These are phyloP conservation scores for Apiospora phragmitis DNA, from an alignment of 2,329 filamentous ascomycete species.

Conservation along the genomic window DNA sequence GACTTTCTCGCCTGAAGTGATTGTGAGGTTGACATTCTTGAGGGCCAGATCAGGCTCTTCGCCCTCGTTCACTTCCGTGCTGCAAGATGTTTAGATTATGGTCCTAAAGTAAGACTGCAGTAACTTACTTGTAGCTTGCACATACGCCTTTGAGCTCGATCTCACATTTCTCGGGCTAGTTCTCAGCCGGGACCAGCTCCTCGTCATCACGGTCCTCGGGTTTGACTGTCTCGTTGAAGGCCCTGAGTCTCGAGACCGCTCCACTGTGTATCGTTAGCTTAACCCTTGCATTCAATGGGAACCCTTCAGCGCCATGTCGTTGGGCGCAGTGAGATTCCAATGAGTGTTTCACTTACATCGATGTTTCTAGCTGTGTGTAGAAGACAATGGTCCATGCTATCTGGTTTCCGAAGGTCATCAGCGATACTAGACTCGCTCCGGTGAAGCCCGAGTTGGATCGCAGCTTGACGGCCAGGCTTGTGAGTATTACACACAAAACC, in stretches of 20 bases:
- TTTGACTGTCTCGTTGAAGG: slow-evolving; percentile 27
- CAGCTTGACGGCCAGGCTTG: slow-evolving; percentile 23
- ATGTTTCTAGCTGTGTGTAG: slow-evolving; percentile 33
- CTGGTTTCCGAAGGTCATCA: slow-evolving; percentile 30
- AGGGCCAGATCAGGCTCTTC: slow-evolving; percentile 25
- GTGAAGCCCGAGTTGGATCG: slow-evolving; percentile 27
- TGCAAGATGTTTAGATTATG: background rate
- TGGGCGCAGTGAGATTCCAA: slow-evolving; percentile 27
- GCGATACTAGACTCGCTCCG: slow-evolving; percentile 31
- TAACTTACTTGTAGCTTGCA: slow-evolving; percentile 26
- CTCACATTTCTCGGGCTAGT: slow-evolving; percentile 30
- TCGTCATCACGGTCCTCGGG: slow-evolving; percentile 26
- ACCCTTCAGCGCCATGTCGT: slow-evolving; percentile 17
- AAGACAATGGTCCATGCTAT: slow-evolving; percentile 20
- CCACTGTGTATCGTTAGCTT: slow-evolving; percentile 23
- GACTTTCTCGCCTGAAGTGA: slow-evolving; percentile 32
- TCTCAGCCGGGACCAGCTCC: slow-evolving; percentile 23
- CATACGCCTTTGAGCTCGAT: slow-evolving; percentile 26
- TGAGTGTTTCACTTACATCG: slow-evolving; percentile 28
- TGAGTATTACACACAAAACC: slow-evolving; percentile 24
- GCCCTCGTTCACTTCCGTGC: slow-evolving; percentile 9
- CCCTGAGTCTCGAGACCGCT: slow-evolving; percentile 31
- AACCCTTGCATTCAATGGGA: background rate
- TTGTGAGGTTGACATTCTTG: slow-evolving; percentile 27
- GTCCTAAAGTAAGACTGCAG: background rate